Evolutionary conservation across 805 yeast genomes (phyloP).

Genomic region (Yarrowia alimentaria): DNA sequence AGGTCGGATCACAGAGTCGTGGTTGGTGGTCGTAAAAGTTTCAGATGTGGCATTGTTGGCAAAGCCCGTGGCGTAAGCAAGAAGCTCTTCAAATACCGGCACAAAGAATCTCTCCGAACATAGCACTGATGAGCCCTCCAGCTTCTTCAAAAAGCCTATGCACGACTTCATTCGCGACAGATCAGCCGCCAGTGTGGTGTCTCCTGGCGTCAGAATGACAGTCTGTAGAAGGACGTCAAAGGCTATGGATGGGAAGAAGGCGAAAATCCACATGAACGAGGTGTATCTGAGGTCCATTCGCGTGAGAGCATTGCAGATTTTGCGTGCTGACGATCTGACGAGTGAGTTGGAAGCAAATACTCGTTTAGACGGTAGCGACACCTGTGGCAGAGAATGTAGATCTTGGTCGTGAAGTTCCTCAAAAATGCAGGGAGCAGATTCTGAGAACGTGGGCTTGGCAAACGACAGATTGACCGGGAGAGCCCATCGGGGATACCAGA

Average conservation of each 20-base stretch:
- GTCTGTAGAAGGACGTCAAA: constrained; percentile 8
- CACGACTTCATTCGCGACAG: constrained; percentile 8
- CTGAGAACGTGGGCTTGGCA: constrained; percentile 4
- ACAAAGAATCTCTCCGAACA: constrained; percentile 2
- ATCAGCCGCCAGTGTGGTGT: neutral
- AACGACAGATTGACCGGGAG: constrained; percentile 11
- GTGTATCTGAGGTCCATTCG: constrained; percentile 7
- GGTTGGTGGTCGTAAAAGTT: neutral
- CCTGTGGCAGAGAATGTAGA: constrained; percentile 8
- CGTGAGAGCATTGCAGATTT: constrained; percentile 6
- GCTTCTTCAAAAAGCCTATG: constrained; percentile 2
- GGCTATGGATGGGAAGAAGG: constrained; percentile 5
- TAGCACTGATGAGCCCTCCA: constrained; percentile 1
- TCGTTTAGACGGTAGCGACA: neutral
- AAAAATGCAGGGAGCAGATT: too few relatives aligned
- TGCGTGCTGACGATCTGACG: constrained; percentile 1
- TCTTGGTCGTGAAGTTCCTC: too few relatives aligned
- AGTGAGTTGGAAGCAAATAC: constrained; percentile 11
- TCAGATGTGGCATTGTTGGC: too few relatives aligned
- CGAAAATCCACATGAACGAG: constrained; percentile 19
- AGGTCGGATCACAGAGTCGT: constrained; percentile 6
- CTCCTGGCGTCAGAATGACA: neutral
- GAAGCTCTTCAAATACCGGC: constrained; percentile 9
- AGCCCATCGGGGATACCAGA: constrained; percentile 24
- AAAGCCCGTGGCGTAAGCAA: constrained; percentile 18